phyloP scores from a whole-genome alignment of 2,329 filamentous ascomycete species.

The Apiospora saccharicola region DNA sequence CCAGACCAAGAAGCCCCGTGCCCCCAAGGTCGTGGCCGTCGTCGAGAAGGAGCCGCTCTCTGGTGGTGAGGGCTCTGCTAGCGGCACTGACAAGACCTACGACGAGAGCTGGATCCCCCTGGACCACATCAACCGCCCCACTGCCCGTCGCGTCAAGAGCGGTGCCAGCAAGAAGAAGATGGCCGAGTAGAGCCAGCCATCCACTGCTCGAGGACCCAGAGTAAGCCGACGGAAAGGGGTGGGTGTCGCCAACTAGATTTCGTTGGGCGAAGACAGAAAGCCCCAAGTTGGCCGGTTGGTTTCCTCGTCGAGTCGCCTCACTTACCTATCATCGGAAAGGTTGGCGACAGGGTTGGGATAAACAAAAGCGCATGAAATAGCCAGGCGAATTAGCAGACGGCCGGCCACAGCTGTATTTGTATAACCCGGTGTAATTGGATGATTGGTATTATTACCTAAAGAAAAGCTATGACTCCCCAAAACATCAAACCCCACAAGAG shows the following conservation, averaged over 20 bases:
- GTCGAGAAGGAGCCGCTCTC: slow-evolving; percentile 67
- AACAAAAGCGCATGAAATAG: neutral
- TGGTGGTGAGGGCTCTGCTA: slow-evolving; percentile 74
- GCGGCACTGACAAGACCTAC: slow-evolving; percentile 75
- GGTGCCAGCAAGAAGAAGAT: slow-evolving; percentile 55
- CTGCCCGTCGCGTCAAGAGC: slow-evolving; percentile 72
- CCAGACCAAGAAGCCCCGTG: slow-evolving; percentile 68
- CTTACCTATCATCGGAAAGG: neutral
- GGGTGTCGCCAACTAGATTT: neutral
- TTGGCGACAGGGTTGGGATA: neutral
- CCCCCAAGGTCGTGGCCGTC: slow-evolving; percentile 70
- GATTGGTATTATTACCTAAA: slow-evolving; percentile 13
- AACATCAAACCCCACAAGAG: neutral
- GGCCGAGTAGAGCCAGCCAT: slow-evolving; percentile 38
- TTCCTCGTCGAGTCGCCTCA: neutral
- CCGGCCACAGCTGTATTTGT: slow-evolving; percentile 22
- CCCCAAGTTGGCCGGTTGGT: neutral
- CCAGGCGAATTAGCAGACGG: neutral
- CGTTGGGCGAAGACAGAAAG: neutral
- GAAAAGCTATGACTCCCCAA: neutral
- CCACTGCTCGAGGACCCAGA: neutral
- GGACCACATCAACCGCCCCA: slow-evolving; percentile 86
- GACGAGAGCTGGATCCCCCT: slow-evolving; percentile 95
- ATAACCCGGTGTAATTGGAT: slow-evolving; percentile 11
- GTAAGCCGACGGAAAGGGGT: neutral